Evolutionary conservation across 2,329 filamentous ascomycete species (phyloP).

Genomic region (Fusarium secorum): DNA sequence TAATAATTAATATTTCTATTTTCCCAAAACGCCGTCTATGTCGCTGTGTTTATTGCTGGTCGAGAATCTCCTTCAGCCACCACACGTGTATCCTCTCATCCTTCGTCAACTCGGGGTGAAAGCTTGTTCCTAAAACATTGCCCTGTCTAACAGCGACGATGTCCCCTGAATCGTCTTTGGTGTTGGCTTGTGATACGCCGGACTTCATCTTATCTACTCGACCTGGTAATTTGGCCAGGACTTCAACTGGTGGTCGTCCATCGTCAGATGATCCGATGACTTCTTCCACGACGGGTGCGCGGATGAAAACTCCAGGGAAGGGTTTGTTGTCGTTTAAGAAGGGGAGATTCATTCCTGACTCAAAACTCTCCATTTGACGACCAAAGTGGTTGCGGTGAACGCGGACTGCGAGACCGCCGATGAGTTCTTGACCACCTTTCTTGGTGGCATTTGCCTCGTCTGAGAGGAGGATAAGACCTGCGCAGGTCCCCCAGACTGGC

Average conservation of each 20-base stretch:
- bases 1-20: conserved; percentile 11
- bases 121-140: conserved; percentile 93
- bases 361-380: conserved; percentile 90
- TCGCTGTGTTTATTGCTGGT: conserved; percentile 19
- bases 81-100: conserved; percentile 90
- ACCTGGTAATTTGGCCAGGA: conserved; percentile 60
- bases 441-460: conserved; percentile 90
- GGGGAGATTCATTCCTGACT: conserved; percentile 74
- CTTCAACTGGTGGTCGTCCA: conserved; percentile 52
- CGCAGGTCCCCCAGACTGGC: conserved; percentile 95
- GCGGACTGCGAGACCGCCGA: conserved; percentile 88
- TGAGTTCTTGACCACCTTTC: conserved; percentile 88
- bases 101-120: conserved; percentile 91
- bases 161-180: conserved; percentile 65
- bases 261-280: conserved; percentile 58
- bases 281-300: conserved; percentile 90
- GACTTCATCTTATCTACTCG: conserved; percentile 50
- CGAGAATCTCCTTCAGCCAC: conserved; percentile 80
- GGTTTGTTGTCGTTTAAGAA: conserved; percentile 62
- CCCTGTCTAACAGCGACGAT: conserved; percentile 90
- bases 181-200: conserved; percentile 49
- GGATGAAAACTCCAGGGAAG: conserved; percentile 90
- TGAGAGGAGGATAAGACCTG: conserved; percentile 88
- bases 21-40: conserved; percentile 18
- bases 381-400: conserved; percentile 97